phyloP scores from a whole-genome alignment of 495 filamentous ascomycete species.

The Penicillium diatomitis region DNA sequence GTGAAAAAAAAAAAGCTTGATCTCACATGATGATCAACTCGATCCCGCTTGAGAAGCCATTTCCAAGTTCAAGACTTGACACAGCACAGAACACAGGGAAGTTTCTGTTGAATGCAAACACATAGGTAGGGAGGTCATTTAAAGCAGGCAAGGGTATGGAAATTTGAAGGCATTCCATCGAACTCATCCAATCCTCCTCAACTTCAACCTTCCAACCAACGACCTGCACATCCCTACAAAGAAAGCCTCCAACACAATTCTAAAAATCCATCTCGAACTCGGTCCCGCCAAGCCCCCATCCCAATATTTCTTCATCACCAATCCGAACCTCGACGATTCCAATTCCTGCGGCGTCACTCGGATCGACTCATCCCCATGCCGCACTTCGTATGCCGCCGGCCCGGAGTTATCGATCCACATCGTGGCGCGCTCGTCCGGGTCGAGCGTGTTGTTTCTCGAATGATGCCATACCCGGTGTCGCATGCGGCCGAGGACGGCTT shows the following conservation, averaged over 20 bases:
- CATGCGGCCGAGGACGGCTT: constrained; percentile 2
- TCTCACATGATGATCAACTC: no score
- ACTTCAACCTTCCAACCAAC: constrained; percentile 1
- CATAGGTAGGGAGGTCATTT: not conserved
- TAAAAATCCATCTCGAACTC: not conserved
- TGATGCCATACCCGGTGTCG: constrained; percentile 10
- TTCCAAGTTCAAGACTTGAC: no score
- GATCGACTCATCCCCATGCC: constrained; percentile 10
- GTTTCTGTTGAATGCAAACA: no score
- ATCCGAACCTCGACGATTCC: constrained; percentile 10
- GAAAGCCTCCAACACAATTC: constrained; percentile 10
- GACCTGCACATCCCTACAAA: constrained; percentile 14
- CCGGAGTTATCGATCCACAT: constrained; percentile 17
- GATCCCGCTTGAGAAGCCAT: no score
- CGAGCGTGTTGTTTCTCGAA: not conserved
- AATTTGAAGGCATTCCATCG: not conserved
- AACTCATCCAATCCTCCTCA: not conserved
- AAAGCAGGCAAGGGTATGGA: not conserved
- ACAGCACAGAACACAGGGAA: no score
- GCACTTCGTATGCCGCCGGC: constrained; percentile 11
- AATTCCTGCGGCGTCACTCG: constrained; percentile 8
- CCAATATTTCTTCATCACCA: constrained; percentile 11
- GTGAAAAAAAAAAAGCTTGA: no score
- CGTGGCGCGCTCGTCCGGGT: not conserved
- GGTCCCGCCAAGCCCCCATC: constrained; percentile 7